Base-by-base conservation (phyloP, 2,329 filamentous ascomycete species). In the Eutypa lata region DNA sequence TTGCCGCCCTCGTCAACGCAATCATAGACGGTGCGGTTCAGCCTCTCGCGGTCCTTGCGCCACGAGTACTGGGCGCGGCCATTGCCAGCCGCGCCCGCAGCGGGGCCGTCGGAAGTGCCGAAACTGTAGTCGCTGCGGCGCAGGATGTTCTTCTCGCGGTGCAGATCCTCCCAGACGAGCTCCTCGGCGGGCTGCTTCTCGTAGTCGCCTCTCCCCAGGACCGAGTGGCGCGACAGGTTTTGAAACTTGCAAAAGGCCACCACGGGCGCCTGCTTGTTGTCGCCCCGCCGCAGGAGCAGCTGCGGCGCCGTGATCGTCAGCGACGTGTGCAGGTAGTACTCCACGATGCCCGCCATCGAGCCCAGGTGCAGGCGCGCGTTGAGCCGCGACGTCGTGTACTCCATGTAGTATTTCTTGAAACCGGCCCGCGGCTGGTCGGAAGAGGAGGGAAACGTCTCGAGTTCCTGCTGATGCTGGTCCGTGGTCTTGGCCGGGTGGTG, bases 81-180 rank as follows among this genome's bases (percentile, higher is more conserved):
- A 1, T 11, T 8, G 8, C 33, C 13, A 13, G 37, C 2, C 22
- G 14, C 10, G 24, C 48, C 28, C n/a, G n/a, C n/a, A n/a, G n/a
- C n/a, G n/a, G n/a, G n/a, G 14, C 24, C 16, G 11, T 21, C 24
- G 19, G 22, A n/a, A 4, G 52, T 54, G 37, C 19, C 26, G 47
- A 55, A 52, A n/a, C 24, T 38, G 45, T 50, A 55, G 50, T 55
- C 53, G 43, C 53, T 55, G 33, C 50, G 33, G n/a, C 31, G 45
- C 18, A 50, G 14, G 18, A 26, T 7, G 53, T 40, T 52, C 33
- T 47, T 46, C 18, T 52, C 53, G 42, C 53, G 53, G 16, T 19
- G 33, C 50, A 55, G 53, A 35, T 55, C 48, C 24, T 52, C 47
- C 28, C 45, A 45, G 1, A n/a, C 52, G 14, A 26, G 16, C 37